Evolutionary conservation across 805 yeast genomes (phyloP), one percentile per base, ranked within the genome.

Genomic region (Yarrowia sp.): DNA sequence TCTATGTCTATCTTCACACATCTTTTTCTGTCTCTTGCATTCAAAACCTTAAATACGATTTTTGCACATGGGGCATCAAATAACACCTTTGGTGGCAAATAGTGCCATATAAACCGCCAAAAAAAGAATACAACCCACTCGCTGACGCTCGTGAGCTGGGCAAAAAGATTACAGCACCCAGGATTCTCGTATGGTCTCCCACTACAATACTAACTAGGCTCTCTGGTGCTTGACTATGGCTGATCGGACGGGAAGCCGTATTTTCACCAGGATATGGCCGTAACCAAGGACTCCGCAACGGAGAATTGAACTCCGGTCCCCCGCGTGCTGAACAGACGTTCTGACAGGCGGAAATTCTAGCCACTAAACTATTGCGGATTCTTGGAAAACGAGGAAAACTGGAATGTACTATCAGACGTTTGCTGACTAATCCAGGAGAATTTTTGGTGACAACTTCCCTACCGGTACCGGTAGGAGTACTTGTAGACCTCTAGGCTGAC

Each of bases 341-440:
- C 70, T 76, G 78, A 76, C 78, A 76, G 77, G 77, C 78, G 78
- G 77, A 72, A 72, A 76, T 76, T 76, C 78, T 76, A 74, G 77
- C 79, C 79, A 76, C 77, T 76, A 76, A 76, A 76, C 78, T 76
- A 76, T 76, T 74, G 50, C 65, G 65, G 65, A 60, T 40, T 19
- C 30, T 15, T 53, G 33, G 19, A 53, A 36, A 38, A 38, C 10
- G 3, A 9, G 17, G 17, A 24, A 20, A 36, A 10, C 9, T 7
- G 17, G 17, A 14, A 7, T 44, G 20, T 3, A 40, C 44, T 44
- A 19, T 20, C 53, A 2, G 2, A 47, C 2, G 0, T n/a, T 20
- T n/a, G 38, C 19, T 46, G 50, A 46, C 53, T 53, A 53, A 50
- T 34, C 3, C 33, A 7, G 30, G 30, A 4, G 6, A 24, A 24